Conservation (phyloP, 1,284 basidiomycete species). For the Trametes hirsuta region DNA sequence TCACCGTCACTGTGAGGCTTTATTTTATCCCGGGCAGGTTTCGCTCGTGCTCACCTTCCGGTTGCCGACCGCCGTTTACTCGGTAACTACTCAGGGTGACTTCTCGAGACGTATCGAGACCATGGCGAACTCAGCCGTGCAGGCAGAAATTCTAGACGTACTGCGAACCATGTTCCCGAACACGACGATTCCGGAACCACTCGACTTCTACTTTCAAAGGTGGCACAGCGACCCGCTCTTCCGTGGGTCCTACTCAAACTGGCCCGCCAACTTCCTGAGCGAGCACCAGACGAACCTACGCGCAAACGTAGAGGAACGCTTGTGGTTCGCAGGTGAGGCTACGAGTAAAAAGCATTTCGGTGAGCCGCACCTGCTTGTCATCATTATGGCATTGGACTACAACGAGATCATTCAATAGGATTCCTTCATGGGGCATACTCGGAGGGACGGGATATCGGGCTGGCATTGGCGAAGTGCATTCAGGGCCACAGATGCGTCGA, state of each 20-base stretch:
- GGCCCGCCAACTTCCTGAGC: slow-evolving; percentile 60
- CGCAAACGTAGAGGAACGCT: slow-evolving; percentile 51
- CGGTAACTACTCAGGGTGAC: slow-evolving; percentile 46
- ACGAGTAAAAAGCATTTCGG: slow-evolving; percentile 63
- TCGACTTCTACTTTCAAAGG: slow-evolving; percentile 56
- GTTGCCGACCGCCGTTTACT: background rate
- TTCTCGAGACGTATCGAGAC: slow-evolving; percentile 60
- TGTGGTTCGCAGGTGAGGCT: slow-evolving; percentile 71
- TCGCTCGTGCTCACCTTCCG: background rate
- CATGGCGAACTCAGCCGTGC: slow-evolving; percentile 49
- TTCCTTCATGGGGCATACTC: slow-evolving; percentile 42
- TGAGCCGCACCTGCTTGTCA: slow-evolving; percentile 21
- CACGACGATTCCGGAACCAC: slow-evolving; percentile 51
- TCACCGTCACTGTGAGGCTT: slow-evolving; percentile 60
- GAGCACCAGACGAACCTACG: slow-evolving; percentile 59
- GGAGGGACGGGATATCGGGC: slow-evolving; percentile 36
- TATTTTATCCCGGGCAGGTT: background rate
- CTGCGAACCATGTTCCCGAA: slow-evolving; percentile 62
- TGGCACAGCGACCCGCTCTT: slow-evolving; percentile 63
- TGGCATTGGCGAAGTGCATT: slow-evolving; percentile 31
- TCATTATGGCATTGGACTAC: background rate
- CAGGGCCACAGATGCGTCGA: slow-evolving; percentile 26
- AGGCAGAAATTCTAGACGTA: slow-evolving; percentile 57
- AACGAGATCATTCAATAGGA: slow-evolving; percentile 23
- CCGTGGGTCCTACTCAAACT: slow-evolving; percentile 71